Conservation (phyloP, 1,284 basidiomycete species). For the Peniophora sp. region DNA sequence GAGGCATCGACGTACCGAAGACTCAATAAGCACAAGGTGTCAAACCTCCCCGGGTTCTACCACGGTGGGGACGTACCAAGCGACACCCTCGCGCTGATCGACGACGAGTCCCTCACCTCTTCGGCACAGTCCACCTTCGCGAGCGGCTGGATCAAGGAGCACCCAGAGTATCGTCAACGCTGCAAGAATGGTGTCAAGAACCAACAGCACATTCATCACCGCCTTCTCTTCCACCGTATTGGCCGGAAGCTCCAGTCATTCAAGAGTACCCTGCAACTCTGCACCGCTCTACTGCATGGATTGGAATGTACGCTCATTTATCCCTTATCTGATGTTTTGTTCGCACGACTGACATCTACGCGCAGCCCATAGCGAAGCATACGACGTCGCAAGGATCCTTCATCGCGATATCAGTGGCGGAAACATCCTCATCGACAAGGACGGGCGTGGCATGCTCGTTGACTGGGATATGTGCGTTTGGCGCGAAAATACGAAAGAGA, state of each 20-base stretch:
- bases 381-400: neutral
- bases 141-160: neutral
- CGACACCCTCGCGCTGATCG: neutral
- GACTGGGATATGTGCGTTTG: neutral
- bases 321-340: neutral
- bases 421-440: neutral
- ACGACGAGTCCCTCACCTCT: neutral
- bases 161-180: neutral
- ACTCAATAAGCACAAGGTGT: neutral
- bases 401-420: constrained; percentile 2
- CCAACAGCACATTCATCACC: neutral
- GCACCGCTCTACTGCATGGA: neutral
- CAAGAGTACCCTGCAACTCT: neutral
- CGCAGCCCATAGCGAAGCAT: neutral
- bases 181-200: too few relatives aligned
- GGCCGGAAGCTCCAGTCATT: neutral
- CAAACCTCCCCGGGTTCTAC: neutral
- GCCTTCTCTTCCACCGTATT: neutral
- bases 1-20: neutral
- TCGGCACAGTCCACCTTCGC: neutral
- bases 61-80: neutral
- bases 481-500: too few relatives aligned
- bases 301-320: neutral
- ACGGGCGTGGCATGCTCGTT: neutral
- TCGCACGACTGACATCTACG: neutral